A percentile compares a stretch with the other conserved stretches of the same genome.
Conservation (phyloP, 352 stramenopile genomes). For the Phytophthora rubi region DNA sequence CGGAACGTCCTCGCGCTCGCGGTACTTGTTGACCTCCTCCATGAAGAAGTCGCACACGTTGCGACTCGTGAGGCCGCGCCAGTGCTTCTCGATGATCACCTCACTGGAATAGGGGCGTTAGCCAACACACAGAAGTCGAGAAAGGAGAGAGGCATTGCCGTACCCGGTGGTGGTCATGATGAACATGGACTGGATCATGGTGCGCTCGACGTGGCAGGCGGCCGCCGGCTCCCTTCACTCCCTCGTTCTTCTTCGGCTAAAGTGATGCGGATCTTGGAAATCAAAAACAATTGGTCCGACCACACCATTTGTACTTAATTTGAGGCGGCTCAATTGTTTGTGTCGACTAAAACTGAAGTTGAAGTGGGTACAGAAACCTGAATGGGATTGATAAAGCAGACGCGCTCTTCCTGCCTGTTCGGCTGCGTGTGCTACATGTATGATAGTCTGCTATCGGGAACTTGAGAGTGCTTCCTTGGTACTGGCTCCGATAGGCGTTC, state of each 20-base stretch:
- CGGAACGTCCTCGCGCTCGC: slow-evolving; percentile 85
- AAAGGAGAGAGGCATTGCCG: slow-evolving; percentile 1
- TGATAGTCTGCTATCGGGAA: neutral
- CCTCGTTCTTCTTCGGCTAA: neutral
- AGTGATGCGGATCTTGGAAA: slow-evolving; percentile 30
- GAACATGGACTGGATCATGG: slow-evolving; percentile 98
- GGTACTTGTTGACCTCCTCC: slow-evolving; percentile 95
- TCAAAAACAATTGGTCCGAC: slow-evolving; percentile 28
- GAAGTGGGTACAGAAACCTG: slow-evolving; percentile 1
- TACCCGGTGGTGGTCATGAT: slow-evolving; percentile 95
- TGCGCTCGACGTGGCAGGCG: neutral
- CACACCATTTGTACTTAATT: slow-evolving; percentile 22
- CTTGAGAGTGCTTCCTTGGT: slow-evolving; percentile 16
- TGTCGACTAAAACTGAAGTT: slow-evolving; percentile 9
- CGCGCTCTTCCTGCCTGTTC: slow-evolving; percentile 6
- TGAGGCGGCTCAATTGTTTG: slow-evolving; percentile 11
- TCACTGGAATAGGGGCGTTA: slow-evolving; percentile 67
- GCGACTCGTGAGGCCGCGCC: slow-evolving; percentile 94
- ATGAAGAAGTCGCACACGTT: slow-evolving; percentile 98
- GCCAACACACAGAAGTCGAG: neutral
- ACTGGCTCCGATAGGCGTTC: slow-evolving; percentile 3
- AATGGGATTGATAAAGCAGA: neutral
- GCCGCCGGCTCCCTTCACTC: neutral
- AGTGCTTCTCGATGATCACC: slow-evolving; percentile 99
- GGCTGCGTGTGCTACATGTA: slow-evolving; percentile 8